Base-by-base conservation (phyloP, 106 monocot species). In the Allium sativum region DNA sequence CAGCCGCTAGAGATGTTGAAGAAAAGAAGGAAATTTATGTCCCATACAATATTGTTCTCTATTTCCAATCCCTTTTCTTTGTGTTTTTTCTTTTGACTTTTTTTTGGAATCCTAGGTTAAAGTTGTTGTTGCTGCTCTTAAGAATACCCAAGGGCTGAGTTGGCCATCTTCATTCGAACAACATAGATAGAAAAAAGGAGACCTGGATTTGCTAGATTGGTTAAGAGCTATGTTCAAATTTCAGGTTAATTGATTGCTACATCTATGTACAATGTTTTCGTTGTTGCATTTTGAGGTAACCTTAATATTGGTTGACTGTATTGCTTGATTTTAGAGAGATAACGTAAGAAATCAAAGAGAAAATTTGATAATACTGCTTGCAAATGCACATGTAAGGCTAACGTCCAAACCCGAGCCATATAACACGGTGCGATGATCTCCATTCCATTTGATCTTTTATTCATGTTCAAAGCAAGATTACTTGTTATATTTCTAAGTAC, bases 131-230 rank as follows among this genome's bases (percentile, higher is more conserved):
- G 45, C 80, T 61, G 98, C 92, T n/a, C 59, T 98, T 53, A 72
- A 79, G 22, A 82, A 85, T 52, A 92, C 73, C 5, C 79, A 76
- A 47, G 80, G 82, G 53, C 80, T 98, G 73, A 80, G 48, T 63
- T 98, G 96, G 91, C 87, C 91, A 7, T 64, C 82, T 68, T 73
- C 96, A 7, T 84, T 84, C 58, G 98, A 87, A 58, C 75, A 70
- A 18, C 87, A 87, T 44, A 87, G 80, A 50, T 87, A 92, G 68
- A 98, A 88, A 69, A 51, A 74, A 40, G 91, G 82, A 53, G 91
- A 92, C 55, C 42, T 91, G 66, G 98, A 98, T 66, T 67, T 92
- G 65, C 82, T 98, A 22, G 98, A 98, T 65, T 98, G 98, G 98
- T 72, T 98, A 45, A 82, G 92, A 31, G 76, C 80, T 31, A 92